Percentiles rank a stretch among this genome's conserved stretches.
Conservation (phyloP, 176 grass and related monocot genomes). For the Cenchrus purpureus region DNA sequence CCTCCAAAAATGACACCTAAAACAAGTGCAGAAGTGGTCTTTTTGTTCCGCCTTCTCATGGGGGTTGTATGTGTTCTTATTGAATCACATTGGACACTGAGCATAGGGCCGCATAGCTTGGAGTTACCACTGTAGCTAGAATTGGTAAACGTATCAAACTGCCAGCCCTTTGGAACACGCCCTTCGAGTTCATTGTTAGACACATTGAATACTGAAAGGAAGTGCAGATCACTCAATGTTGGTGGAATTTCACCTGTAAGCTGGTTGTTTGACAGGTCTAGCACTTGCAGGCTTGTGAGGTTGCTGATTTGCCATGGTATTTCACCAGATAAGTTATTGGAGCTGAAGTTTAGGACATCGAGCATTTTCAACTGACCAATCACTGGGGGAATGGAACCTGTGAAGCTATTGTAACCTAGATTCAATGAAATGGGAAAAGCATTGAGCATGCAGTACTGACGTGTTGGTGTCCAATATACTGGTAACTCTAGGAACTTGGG, state of each 20-base stretch:
- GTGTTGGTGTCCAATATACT: slow-evolving; percentile 51
- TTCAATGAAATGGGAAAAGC: slow-evolving; percentile 56
- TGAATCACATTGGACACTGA: slow-evolving; percentile 31
- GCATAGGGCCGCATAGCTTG: slow-evolving; percentile 58
- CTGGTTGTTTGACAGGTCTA: slow-evolving; percentile 64
- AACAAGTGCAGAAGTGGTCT: slow-evolving; percentile 48
- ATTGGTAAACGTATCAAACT: slow-evolving; percentile 68
- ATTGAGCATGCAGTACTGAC: slow-evolving; percentile 65
- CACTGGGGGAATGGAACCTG: slow-evolving; percentile 54
- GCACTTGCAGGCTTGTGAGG: slow-evolving; percentile 58
- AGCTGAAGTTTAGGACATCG: slow-evolving; percentile 51
- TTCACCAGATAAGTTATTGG: slow-evolving; percentile 63
- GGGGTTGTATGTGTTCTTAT: slow-evolving; percentile 5
- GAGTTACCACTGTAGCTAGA: slow-evolving; percentile 71
- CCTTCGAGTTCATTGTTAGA: slow-evolving; percentile 74
- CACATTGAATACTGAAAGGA: slow-evolving; percentile 71
- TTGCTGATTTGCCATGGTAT: slow-evolving; percentile 59
- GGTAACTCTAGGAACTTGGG: slow-evolving; percentile 66
- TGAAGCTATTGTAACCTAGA: slow-evolving; percentile 56
- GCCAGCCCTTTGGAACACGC: slow-evolving; percentile 53
- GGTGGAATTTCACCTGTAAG: slow-evolving; percentile 64
- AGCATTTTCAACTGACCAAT: slow-evolving; percentile 66
- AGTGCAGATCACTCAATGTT: slow-evolving; percentile 50
- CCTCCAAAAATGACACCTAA: slow-evolving; percentile 47
- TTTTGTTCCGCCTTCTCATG: slow-evolving; percentile 39